phyloP scores from a whole-genome alignment of 164 flowering plant genomes.

The Aristolochia californica region DNA sequence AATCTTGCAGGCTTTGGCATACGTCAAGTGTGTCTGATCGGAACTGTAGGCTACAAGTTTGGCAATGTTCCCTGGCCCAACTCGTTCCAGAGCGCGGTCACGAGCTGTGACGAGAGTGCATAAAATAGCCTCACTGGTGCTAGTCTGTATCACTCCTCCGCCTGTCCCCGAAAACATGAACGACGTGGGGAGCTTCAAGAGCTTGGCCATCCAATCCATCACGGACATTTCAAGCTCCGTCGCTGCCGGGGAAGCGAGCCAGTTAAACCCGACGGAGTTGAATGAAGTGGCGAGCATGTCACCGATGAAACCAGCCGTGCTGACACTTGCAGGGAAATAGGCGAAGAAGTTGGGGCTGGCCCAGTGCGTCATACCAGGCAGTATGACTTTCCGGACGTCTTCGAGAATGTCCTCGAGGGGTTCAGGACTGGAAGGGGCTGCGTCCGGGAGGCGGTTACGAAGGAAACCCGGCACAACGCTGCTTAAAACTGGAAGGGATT shows the following conservation, averaged over 20 bases:
- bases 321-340: conserved; percentile 42
- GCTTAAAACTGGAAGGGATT: conserved; percentile 38
- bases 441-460: conserved; percentile 15
- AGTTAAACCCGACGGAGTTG: conserved; percentile 50
- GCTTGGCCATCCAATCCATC: conserved; percentile 43
- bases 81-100: conserved; percentile 16
- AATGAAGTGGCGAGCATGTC: conserved; percentile 50
- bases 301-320: conserved; percentile 44
- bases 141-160: conserved; percentile 56
- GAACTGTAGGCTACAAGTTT: conserved; percentile 51
- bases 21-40: conserved; percentile 56
- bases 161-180: conserved; percentile 38
- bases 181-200: conserved; percentile 35
- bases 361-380: conserved; percentile 61
- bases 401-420: conserved; percentile 26
- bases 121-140: conserved; percentile 41
- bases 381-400: conserved; percentile 25
- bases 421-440: conserved; percentile 33
- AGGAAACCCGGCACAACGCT: conserved; percentile 43
- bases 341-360: conserved; percentile 59
- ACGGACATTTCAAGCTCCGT: conserved; percentile 58
- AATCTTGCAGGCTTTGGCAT: conserved; percentile 31
- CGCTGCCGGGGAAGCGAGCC: conserved; percentile 55
- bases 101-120: conserved; percentile 45
- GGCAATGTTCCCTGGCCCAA: conserved; percentile 14